Evolutionary conservation across 2,329 filamentous ascomycete genomes (phyloP), one percentile per base, ranked within the genome.

Genomic region (Aspergillus brunneoviolaceus): DNA sequence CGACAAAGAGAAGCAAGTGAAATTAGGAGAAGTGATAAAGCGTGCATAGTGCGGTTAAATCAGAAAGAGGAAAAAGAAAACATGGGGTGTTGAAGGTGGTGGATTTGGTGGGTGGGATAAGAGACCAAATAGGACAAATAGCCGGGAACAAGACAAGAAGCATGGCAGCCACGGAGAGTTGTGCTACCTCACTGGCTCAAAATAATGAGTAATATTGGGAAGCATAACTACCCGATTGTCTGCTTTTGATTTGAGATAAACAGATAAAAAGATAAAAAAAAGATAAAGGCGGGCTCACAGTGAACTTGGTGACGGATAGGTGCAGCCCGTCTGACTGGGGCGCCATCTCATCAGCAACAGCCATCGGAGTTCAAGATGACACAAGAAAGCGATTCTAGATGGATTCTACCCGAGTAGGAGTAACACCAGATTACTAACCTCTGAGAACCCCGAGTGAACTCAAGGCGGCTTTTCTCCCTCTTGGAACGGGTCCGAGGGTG

Each of bases 141-240:
- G 57, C 62, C 67, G 66, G 69, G 67, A 69, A 71, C 67, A 70
- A 68, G 51, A 60, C 62, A 57, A 64, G 64, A 57, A 65, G 68
- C 70, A 74, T 74, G 72, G 71, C 70, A 68, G 68, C 72, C 70
- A 73, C 70, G 62, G 60, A 59, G 63, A 63, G 63, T 57, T 63
- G 67, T 68, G 64, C 60, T 33, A 69, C 65, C 63, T 60, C 65
- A 66, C 19, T 52, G 31, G 58, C 62, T 58, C 66, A 65, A 35
- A 63, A 55, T 56, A 35, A 59, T 62, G 52, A 56, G 56, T 27
- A 61, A 59, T 55, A 57, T 63, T 31, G 31, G 59, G 59, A 61
- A 55, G 39, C 55, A 51, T 54, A 39, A 23, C 3, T 23, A 23
- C 39, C n/a, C 55, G 45, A 51, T 59, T 48, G 29, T 53, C 54